Base-by-base conservation (phyloP, 208 protist genomes). In the Crithidia bombi region DNA sequence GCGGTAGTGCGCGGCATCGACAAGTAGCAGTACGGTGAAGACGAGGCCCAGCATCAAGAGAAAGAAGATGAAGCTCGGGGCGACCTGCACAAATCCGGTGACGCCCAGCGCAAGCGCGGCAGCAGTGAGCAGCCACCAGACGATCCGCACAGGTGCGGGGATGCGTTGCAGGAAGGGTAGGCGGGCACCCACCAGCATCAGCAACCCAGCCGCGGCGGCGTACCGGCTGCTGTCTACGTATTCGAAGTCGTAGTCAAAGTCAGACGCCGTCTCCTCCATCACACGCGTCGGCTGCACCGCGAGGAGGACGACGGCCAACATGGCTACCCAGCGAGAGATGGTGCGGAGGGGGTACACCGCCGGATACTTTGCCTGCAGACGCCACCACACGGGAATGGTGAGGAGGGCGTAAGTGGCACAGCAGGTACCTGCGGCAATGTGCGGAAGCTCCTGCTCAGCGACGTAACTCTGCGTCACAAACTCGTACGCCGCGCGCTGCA, bases 401-500 rank as follows among this genome's bases (percentile, higher is more conserved):
- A 93, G 43, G 15, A 91, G 54, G n/a, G 79, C 61, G 36, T 86
- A 90, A 58, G 82, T 86, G 19, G 78, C 58, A 39, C 70, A 78
- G 57, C 46, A 72, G 25, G 75, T 92, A 30, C 88, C 91, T 19
- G 79, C 44, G 5, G 85, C 78, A 30, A 91, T 83, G 69, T 90
- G 82, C 17, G 66, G 64, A 56, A 85, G 76, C 72, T 91, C 86
- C 44, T 77, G 44, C 38, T 75, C 64, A 14, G 76, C 33, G 7
- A 93, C 74, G 74, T 83, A 91, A 73, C 82, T 89, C 65, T 87
- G 85, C n/a, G 85, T 91, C 44, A 92, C 23, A 56, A 93, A 85
- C 74, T 96, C 91, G 72, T 88, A 96, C 36, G 81, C 77, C 6
- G 87, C 83, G 2, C 87, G 84, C 73, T 96, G 91, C 54, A 91